Conservation (phyloP, 2,329 filamentous ascomycete genomes). For the Phialophora macrospora region DNA sequence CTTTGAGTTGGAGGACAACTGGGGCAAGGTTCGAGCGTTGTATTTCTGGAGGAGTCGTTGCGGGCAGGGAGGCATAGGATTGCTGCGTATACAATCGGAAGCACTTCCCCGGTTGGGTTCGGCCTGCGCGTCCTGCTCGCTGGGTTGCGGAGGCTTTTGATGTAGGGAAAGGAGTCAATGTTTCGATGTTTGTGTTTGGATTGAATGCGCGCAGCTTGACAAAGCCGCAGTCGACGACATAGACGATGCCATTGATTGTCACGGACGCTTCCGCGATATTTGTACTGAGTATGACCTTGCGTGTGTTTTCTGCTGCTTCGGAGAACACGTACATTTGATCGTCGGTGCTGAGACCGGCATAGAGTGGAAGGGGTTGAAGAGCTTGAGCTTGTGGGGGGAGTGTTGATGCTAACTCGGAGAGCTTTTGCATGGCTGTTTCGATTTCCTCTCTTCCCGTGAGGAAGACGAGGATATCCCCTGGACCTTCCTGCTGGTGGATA, state of each 20-base stretch:
- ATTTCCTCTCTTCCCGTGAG: constrained; percentile 94
- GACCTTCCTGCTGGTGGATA: constrained; percentile 78
- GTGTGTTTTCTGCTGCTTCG: constrained; percentile 74
- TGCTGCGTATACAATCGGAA: constrained; percentile 88
- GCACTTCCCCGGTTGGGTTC: constrained; percentile 90
- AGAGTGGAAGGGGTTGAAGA: constrained; percentile 77
- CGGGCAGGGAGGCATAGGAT: constrained; percentile 67
- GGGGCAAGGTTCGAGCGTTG: constrained; percentile 90
- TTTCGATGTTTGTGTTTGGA: constrained; percentile 82
- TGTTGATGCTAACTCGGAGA: constrained; percentile 71
- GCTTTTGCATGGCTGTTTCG: constrained; percentile 76
- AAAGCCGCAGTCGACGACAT: constrained; percentile 87
- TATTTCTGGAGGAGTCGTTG: constrained; percentile 83
- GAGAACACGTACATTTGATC: constrained; percentile 97
- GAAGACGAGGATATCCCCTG: constrained; percentile 89
- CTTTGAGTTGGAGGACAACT: constrained; percentile 87
- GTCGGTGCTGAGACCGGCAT: constrained; percentile 85
- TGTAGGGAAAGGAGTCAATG: constrained; percentile 77
- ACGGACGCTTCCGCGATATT: constrained; percentile 97
- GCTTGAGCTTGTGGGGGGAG: constrained; percentile 64
- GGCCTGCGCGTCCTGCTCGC: constrained; percentile 84
- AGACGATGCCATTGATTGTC: constrained; percentile 89
- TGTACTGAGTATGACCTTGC: constrained; percentile 91
- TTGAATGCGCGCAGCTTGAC: constrained; percentile 89
- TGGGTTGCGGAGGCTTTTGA: constrained; percentile 94